Percentiles rank a stretch among this genome's conserved stretches.
Evolutionary conservation across 2,329 filamentous ascomycete species (phyloP).

Genomic region (Penicillium sp.): DNA sequence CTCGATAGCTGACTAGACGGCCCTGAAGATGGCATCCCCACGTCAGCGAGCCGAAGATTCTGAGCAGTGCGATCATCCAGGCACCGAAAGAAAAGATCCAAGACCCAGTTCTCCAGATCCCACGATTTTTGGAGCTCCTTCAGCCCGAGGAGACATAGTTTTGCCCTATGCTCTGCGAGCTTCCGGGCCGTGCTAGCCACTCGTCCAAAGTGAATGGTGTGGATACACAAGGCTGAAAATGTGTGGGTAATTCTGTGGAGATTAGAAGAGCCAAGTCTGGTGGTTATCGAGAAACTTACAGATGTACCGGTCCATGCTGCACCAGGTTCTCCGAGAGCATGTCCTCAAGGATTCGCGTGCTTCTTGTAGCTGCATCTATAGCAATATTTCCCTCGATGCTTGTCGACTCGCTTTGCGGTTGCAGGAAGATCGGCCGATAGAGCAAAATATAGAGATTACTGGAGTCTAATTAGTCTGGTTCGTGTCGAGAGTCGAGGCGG

Average conservation of each 20-base stretch:
- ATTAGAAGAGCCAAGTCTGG: neutral
- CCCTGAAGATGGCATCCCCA: neutral
- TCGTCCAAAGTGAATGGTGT: constrained; percentile 44
- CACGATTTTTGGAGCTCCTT: constrained; percentile 49
- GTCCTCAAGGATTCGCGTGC: constrained; percentile 48
- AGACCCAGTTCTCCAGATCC: constrained; percentile 49
- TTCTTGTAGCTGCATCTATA: constrained; percentile 45
- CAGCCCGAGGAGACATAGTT: constrained; percentile 47
- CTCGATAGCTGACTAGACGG: neutral
- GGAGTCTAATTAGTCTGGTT: neutral
- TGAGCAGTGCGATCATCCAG: constrained; percentile 45
- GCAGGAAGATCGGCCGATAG: constrained; percentile 43
- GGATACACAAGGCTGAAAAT: constrained; percentile 48
- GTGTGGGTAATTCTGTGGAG: constrained; percentile 43
- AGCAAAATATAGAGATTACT: constrained; percentile 47
- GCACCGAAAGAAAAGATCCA: constrained; percentile 49
- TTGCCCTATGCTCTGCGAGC: constrained; percentile 48
- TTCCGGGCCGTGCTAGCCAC: constrained; percentile 37
- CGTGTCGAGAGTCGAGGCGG: neutral
- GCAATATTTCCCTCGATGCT: constrained; percentile 39
- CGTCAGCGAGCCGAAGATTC: constrained; percentile 30
- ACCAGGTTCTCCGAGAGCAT: constrained; percentile 45
- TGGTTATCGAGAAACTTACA: constrained; percentile 24
- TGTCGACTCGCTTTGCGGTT: constrained; percentile 25
- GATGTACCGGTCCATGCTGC: constrained; percentile 45